Conservation (phyloP, 768 basidiomycete genomes). For the Royoungia palumana region DNA sequence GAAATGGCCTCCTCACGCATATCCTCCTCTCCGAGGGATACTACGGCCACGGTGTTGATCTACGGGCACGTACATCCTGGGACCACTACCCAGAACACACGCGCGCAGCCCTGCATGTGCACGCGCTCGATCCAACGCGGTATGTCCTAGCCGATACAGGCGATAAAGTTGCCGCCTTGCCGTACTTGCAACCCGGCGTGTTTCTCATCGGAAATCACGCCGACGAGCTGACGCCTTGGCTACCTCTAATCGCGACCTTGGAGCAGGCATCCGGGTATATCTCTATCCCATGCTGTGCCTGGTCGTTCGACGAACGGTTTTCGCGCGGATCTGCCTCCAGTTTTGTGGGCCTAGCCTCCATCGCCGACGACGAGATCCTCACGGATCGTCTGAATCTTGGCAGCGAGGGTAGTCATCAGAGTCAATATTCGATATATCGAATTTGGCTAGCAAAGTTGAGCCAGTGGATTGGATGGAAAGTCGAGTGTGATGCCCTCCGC, state of each 20-base stretch:
- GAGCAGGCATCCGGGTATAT: slow-evolving; percentile 63
- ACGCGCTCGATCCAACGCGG: slow-evolving; percentile 62
- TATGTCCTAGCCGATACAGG: background rate
- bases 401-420: slow-evolving; percentile 55
- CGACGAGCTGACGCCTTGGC: slow-evolving; percentile 95
- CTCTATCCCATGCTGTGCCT: slow-evolving; percentile 90
- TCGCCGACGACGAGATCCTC: slow-evolving; percentile 29
- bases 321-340: slow-evolving; percentile 43
- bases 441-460: slow-evolving; percentile 81
- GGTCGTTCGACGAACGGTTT: slow-evolving; percentile 69
- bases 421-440: slow-evolving; percentile 79
- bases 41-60: slow-evolving; percentile 76
- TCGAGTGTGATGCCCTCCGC: slow-evolving; percentile 81
- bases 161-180: slow-evolving; percentile 1
- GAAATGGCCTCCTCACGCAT: slow-evolving; percentile 90
- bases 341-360: slow-evolving; percentile 18
- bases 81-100: slow-evolving; percentile 65
- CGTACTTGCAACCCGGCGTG: slow-evolving; percentile 40
- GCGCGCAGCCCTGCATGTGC: slow-evolving; percentile 56
- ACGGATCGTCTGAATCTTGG: slow-evolving; percentile 54
- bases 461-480: slow-evolving; percentile 74
- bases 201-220: slow-evolving; percentile 96
- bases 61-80: slow-evolving; percentile 87
- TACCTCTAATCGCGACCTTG: slow-evolving; percentile 74
- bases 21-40: slow-evolving; percentile 86